Evolutionary conservation across 78 protist genomes (phyloP).

Genomic region (Polysphondylium violaceum): DNA sequence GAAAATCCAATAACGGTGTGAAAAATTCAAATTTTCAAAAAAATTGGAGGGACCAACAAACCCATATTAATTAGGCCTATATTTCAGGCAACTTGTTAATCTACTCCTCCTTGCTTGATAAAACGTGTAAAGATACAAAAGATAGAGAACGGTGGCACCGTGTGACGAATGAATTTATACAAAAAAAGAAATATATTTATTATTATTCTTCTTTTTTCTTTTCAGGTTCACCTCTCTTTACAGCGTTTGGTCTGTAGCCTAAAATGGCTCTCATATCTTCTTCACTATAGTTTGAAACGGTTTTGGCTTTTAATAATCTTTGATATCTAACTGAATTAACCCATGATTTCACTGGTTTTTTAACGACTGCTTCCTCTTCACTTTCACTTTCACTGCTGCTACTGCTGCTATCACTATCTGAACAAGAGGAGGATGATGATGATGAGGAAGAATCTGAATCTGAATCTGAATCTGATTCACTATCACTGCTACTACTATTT

Average conservation of each 20-base stretch:
- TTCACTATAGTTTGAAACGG: slow-evolving; percentile 44
- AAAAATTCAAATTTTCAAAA: too few species aligned
- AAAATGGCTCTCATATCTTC: slow-evolving; percentile 67
- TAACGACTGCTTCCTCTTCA: background rate
- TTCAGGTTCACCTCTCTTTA: slow-evolving; percentile 16
- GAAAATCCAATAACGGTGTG: too few species aligned
- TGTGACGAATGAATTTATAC: background rate
- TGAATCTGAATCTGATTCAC: slow-evolving; percentile 28
- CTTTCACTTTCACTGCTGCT: slow-evolving; percentile 42
- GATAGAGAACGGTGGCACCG: background rate
- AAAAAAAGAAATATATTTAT: too few species aligned
- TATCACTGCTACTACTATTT: slow-evolving; percentile 6
- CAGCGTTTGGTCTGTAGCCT: slow-evolving; percentile 61
- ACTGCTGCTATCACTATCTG: background rate
- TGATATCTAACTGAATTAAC: slow-evolving; percentile 59
- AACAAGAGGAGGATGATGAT: too few species aligned
- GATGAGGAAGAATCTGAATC: background rate
- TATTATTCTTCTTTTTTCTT: background rate
- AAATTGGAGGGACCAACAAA: too few species aligned
- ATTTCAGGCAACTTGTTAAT: too few species aligned
- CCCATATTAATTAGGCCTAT: too few species aligned
- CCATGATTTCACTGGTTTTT: background rate
- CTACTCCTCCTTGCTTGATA: too few species aligned
- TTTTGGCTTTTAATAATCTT: slow-evolving; percentile 47
- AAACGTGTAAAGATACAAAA: too few species aligned